phyloP scores from a whole-genome alignment of 2,329 filamentous ascomycete species.

The Hypoxylon sp. region DNA sequence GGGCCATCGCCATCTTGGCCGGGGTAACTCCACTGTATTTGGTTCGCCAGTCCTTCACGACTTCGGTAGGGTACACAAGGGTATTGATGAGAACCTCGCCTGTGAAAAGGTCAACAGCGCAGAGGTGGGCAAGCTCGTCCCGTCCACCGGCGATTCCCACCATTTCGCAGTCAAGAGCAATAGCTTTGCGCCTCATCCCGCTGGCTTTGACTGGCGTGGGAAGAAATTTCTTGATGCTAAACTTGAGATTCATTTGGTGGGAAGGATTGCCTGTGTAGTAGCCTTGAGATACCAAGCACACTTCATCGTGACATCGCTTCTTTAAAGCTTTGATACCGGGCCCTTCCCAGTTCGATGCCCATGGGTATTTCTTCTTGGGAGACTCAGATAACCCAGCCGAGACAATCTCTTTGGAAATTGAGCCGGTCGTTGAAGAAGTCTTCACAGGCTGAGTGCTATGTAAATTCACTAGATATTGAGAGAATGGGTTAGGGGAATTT shows the following conservation, averaged over 20 bases:
- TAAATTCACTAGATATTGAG: not conserved
- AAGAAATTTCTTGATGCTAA: slow-evolving; percentile 14
- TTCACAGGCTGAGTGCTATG: not conserved
- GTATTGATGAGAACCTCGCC: slow-evolving; percentile 62
- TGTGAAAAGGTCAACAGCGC: slow-evolving; percentile 61
- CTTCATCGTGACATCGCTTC: slow-evolving; percentile 24
- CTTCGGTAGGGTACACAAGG: slow-evolving; percentile 57
- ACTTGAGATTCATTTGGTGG: slow-evolving; percentile 13
- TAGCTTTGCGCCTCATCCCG: slow-evolving; percentile 51
- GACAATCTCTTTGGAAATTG: not conserved
- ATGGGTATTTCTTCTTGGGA: slow-evolving; percentile 27
- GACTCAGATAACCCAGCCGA: not conserved
- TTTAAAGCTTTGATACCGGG: not conserved
- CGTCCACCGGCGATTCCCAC: slow-evolving; percentile 52
- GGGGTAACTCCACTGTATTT: slow-evolving; percentile 59
- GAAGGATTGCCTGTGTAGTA: slow-evolving; percentile 27
- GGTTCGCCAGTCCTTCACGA: slow-evolving; percentile 57
- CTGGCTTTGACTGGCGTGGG: not conserved
- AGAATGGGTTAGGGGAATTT: not conserved
- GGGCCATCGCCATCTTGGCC: slow-evolving; percentile 53
- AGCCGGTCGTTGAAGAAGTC: not conserved
- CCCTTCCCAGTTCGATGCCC: slow-evolving; percentile 28
- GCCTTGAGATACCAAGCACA: slow-evolving; percentile 5
- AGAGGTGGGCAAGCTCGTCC: slow-evolving; percentile 47
- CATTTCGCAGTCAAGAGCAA: slow-evolving; percentile 67